Base-by-base conservation (phyloP, 306 rosid genomes). In the Quillaja saponaria region DNA sequence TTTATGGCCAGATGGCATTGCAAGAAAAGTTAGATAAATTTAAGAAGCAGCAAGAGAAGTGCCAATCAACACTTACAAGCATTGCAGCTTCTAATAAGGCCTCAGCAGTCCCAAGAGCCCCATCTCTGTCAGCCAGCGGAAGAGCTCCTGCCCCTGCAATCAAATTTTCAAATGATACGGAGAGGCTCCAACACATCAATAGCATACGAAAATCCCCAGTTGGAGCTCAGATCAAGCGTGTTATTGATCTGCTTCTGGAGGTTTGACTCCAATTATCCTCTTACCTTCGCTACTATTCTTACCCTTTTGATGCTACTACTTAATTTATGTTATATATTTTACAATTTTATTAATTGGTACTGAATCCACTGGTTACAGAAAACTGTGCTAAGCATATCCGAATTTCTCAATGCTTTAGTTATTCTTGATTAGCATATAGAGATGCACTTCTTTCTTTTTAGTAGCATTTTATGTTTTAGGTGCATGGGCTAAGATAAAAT, bases 171-270 rank as follows among this genome's bases (percentile, higher is more conserved):
- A 92, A 79, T 54, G 99, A 92, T 53, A 92, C 96, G 0, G 99
- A 86, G 75, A 81, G 99, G 61, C 96, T 92, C 62, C 99, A 92
- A 59, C 94, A 89, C 20, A 88, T 89, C 8, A 83, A 86, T 48
- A 84, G 75, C 71, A 89, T 92, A 1, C 81, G 95, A 39, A 92
- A 85, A 48, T 72, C 84, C 37, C 90, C 95, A 0, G 96, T 87
- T 0, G 96, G 99, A 71, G 90, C 96, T 63, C 99, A 92, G 77
- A 89, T 92, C 77, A 92, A 85, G 81, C 88, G 94, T 44, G 96
- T 92, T 34, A 92, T 92, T 13, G 78, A 76, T 83, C 83, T 86
- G 47, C 84, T 92, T 44, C 67, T 74, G 1, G 94, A 92, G 94
- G 99, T 89, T 72, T 44, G 15, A 49, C 62, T 34, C 44, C 7